Evolutionary conservation across 305 asterid genomes (phyloP).

Genomic region (Solanum hybrid): DNA sequence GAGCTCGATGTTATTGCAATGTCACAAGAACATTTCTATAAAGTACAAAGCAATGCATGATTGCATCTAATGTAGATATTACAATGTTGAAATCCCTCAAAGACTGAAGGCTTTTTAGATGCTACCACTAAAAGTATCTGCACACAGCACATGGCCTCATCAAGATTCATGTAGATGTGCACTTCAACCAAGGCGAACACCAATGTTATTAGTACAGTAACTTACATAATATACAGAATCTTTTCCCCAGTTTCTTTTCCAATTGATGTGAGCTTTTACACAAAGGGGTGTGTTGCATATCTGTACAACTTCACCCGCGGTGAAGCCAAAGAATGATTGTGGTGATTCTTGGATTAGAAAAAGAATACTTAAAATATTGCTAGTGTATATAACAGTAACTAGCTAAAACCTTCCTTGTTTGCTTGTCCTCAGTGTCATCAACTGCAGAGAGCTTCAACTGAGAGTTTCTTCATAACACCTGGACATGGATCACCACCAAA

Average conservation of each 20-base stretch:
- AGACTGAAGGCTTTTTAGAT: not conserved
- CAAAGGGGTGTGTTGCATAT: conserved; percentile 7
- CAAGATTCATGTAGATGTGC: not conserved
- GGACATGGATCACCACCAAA: conserved; percentile 97
- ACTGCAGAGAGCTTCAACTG: conserved; percentile 84
- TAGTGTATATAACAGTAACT: not conserved
- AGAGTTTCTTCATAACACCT: conserved; percentile 72
- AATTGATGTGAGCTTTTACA: conserved; percentile 22
- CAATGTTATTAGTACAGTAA: not conserved
- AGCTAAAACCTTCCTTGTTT: not conserved
- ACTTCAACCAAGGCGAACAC: not conserved
- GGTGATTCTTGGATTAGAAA: not conserved
- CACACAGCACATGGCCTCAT: not conserved
- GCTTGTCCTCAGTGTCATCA: conserved; percentile 12
- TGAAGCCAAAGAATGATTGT: conserved; percentile 5
- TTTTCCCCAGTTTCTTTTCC: conserved; percentile 18
- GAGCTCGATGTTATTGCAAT: not conserved
- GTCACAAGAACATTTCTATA: not conserved
- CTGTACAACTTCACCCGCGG: conserved; percentile 5
- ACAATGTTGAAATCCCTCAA: not conserved
- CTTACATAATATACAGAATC: conserved; percentile 3
- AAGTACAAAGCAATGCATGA: not conserved
- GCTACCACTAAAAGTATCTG: not conserved
- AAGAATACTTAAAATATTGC: not conserved
- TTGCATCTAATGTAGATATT: not conserved